Evolutionary conservation across 192 early-diverging fungal species (phyloP), one percentile per base, ranked within the genome.

Genomic region (Coemansia sp.): DNA sequence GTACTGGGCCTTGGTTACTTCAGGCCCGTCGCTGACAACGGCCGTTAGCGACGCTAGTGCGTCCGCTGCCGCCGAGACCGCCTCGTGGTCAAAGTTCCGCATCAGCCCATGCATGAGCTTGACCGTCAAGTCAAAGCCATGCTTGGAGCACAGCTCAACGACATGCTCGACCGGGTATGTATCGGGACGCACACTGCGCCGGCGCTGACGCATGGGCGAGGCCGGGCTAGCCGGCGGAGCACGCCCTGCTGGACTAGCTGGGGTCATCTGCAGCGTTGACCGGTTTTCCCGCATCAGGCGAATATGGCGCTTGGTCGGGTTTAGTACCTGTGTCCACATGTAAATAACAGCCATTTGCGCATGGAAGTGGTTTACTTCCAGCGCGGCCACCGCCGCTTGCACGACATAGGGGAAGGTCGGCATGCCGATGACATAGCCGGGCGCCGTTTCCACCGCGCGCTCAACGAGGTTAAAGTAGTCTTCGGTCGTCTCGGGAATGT

Each of bases 381-480:
- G 66, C 2, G 74, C 79, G 0, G 71, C 74, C n/a, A 74, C 38
- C 3, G 74, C 74, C 4, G 71, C 70, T 36, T 70, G 67, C 64
- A 82, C 73, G 5, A 77, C 31, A 24, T 42, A 59, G 2, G 65
- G 64, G 59, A 77, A 82, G 18, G 69, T 53, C 13, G 42, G 61
- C 46, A 55, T 39, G 43, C 21, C 46, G 33, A 77, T 42, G 16
- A 82, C 37, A 36, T 73, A 71, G 1, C 59, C 62, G 3, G 79
- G 75, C 9, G 69, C 70, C 5, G 38, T 48, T 63, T 82, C 79
- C 16, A 74, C 45, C 3, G 75, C 79, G 14, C 70, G 70, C 62
- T 77, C 74, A 21, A 77, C 10, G 33, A 82, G 71, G 1, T 69
- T 59, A 64, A 82, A 82, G 62, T 70, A 74, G 60, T 82, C 79